A percentile compares a stretch with the other conserved stretches of the same genome.
These are phyloP conservation scores for Cercospora sp. DNA, from an alignment of 2,329 filamentous ascomycete species.

Conservation along the genomic window DNA sequence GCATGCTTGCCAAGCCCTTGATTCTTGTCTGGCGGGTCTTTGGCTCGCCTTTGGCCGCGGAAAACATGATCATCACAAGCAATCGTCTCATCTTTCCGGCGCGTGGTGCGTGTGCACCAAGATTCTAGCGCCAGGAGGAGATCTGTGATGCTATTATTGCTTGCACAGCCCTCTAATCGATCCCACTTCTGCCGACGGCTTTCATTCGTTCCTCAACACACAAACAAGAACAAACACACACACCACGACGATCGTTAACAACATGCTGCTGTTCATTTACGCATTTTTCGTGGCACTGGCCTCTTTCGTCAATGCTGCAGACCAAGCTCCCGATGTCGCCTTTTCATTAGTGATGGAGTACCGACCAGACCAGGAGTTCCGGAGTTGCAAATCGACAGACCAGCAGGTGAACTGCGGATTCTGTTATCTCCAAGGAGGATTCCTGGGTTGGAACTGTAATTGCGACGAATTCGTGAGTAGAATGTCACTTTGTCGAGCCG, in stretches of 20 bases:
- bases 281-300: constrained; percentile 3
- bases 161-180: background rate
- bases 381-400: constrained; percentile 3
- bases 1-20: constrained; percentile 5
- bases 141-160: constrained; percentile 9
- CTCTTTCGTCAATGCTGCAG: constrained; percentile 6
- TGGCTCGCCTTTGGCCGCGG: background rate
- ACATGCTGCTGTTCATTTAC: constrained; percentile 10
- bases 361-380: constrained; percentile 9
- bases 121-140: constrained; percentile 8
- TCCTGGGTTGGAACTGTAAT: constrained; percentile 18
- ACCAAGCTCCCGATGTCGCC: constrained; percentile 15
- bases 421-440: constrained; percentile 11
- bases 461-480: constrained; percentile 14
- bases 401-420: constrained; percentile 16
- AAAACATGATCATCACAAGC: background rate
- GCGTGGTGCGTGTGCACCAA: constrained; percentile 6
- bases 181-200: background rate
- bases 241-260: background rate
- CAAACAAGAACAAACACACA: background rate
- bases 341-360: constrained; percentile 8
- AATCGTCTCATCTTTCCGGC: constrained; percentile 2
- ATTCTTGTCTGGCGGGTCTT: background rate
- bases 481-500: background rate
- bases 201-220: background rate